phyloP scores from a whole-genome alignment of 495 filamentous ascomycete species.

The Penicillium atrosanguineum region DNA sequence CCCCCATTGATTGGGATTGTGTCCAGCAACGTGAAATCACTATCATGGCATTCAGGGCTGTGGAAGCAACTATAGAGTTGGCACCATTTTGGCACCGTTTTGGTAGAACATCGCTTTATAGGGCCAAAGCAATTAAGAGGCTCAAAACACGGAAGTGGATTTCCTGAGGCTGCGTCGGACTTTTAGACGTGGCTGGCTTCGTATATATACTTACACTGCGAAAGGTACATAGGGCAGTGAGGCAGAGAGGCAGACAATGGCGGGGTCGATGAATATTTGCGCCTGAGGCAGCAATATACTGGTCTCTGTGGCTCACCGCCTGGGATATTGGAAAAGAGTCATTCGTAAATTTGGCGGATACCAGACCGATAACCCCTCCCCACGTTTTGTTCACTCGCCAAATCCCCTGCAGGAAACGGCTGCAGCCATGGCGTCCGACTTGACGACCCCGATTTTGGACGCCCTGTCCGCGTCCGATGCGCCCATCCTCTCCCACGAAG shows the following conservation, averaged over 20 bases:
- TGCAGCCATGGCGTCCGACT: slow-evolving; percentile 57
- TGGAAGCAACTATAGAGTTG: not conserved
- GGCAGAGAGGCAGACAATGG: slow-evolving; percentile 2
- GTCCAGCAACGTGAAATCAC: not conserved
- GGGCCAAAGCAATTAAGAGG: not conserved
- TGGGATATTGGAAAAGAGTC: slow-evolving; percentile 28
- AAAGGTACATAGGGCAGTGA: not conserved
- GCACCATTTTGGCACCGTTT: no score
- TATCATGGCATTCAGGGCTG: not conserved
- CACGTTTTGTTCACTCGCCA: slow-evolving; percentile 10
- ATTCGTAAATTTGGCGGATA: slow-evolving; percentile 19
- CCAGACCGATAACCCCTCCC: slow-evolving; percentile 11
- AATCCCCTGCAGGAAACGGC: slow-evolving; percentile 25
- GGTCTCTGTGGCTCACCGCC: slow-evolving; percentile 23
- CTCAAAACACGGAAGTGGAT: not conserved
- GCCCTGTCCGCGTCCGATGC: slow-evolving; percentile 60
- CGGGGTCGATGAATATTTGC: slow-evolving; percentile 13
- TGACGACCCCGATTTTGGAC: slow-evolving; percentile 63
- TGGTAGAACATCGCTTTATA: no score
- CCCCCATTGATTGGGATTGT: no score
- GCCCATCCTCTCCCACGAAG: slow-evolving; percentile 68
- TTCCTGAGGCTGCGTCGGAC: not conserved
- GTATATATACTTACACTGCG: not conserved
- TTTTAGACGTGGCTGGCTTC: not conserved
- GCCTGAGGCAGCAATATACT: slow-evolving; percentile 10